phyloP scores from a whole-genome alignment of 148 eudicot species.

The Persicaria tinctoria region DNA sequence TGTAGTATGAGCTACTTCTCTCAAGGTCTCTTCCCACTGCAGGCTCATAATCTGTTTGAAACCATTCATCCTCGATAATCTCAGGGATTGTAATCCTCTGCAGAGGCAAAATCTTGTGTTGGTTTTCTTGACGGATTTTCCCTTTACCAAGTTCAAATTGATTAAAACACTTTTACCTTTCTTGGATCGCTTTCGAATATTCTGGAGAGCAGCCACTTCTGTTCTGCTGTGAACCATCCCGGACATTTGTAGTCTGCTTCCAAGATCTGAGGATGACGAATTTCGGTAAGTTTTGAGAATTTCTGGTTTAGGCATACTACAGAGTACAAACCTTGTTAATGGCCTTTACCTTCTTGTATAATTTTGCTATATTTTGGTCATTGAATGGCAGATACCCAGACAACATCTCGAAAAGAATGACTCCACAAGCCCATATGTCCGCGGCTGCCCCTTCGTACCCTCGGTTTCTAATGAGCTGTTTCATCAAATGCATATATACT shows the following conservation, averaged over 20 bases:
- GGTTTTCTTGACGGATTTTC: neutral
- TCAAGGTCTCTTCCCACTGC: conserved; percentile 19
- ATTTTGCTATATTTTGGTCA: conserved; percentile 32
- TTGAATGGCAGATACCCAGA: conserved; percentile 52
- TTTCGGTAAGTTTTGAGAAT: neutral
- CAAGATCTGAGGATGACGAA: conserved; percentile 23
- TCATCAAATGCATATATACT: neutral
- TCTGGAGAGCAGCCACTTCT: conserved; percentile 32
- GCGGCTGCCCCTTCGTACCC: conserved; percentile 62
- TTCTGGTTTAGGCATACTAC: neutral
- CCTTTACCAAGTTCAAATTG: neutral
- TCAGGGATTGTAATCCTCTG: conserved; percentile 45
- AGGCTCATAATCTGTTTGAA: conserved; percentile 40
- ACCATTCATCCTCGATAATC: conserved; percentile 42
- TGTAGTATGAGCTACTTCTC: conserved; percentile 18
- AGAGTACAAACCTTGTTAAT: neutral
- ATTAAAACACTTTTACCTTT: conserved; percentile 23
- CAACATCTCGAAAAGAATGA: conserved; percentile 48
- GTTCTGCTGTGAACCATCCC: conserved; percentile 38
- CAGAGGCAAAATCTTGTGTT: conserved; percentile 8
- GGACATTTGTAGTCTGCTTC: conserved; percentile 40
- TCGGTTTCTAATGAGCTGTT: conserved; percentile 36
- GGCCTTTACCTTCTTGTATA: conserved; percentile 41
- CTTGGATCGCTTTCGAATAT: conserved; percentile 28
- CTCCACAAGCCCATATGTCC: conserved; percentile 69